Conservation (phyloP, 192 early-diverging fungal genomes). For the Phlyctochytrium arcticum region DNA sequence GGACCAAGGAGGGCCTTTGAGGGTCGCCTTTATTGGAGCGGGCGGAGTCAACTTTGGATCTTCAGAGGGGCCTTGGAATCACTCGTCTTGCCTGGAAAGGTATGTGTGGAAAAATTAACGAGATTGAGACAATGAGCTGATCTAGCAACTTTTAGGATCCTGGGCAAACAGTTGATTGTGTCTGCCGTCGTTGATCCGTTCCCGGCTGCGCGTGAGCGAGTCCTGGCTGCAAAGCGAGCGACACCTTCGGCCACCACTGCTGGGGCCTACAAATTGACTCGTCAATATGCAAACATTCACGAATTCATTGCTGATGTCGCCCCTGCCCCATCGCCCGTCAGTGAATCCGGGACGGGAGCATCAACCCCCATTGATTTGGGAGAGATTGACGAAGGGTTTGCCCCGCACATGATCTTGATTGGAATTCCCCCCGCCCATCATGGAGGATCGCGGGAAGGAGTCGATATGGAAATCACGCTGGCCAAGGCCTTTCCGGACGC, state of each 20-base stretch:
- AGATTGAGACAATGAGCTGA: too few relatives aligned
- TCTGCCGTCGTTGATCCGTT: not conserved
- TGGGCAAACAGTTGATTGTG: not conserved
- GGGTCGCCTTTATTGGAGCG: slow-evolving; percentile 4
- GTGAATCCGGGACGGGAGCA: too few relatives aligned
- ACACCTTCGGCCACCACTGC: not conserved
- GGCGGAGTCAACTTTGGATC: slow-evolving; percentile 8
- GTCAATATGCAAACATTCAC: too few relatives aligned
- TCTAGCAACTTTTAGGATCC: too few relatives aligned
- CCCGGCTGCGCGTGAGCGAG: not conserved
- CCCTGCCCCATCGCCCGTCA: not conserved
- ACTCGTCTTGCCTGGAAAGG: slow-evolving; percentile 2
- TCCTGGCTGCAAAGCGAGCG: not conserved
- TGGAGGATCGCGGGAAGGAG: not conserved
- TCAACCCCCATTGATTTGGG: not conserved
- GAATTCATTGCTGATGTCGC: too few relatives aligned
- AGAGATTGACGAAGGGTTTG: not conserved
- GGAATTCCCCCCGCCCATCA: slow-evolving; percentile 5
- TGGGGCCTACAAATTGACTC: too few relatives aligned
- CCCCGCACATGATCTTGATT: not conserved
- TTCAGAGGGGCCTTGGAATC: slow-evolving; percentile 8
- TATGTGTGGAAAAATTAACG: too few relatives aligned
- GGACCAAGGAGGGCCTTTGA: not conserved
- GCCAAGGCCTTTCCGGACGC: not conserved
- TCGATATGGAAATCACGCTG: not conserved